Evolutionary conservation across 371 early-diverging fungal genomes (phyloP), one percentile per base, ranked within the genome.

Genomic region (Circinella umbellata): DNA sequence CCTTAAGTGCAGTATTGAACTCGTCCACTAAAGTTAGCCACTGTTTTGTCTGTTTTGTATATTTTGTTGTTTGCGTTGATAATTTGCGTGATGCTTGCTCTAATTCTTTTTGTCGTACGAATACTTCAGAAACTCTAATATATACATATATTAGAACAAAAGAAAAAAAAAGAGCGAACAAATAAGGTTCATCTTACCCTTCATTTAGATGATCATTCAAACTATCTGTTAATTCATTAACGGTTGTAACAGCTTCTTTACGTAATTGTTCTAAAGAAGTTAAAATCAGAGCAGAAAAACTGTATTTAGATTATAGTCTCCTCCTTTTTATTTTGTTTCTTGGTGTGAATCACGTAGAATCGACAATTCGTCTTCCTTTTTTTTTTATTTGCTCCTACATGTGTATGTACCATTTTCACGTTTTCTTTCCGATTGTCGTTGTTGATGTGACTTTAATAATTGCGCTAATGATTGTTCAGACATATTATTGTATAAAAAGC

Each of bases 1-100:
- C 93, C 80, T 92, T 90, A 37, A 90, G 72, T 27, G 90, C 86
- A 1, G 80, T 72, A 63, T 89, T 89, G 71, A 90, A 86, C 64
- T 85, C 80, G 36, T 84, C 83, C 7, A 90, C 82, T 20, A 89
- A 77, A 5, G 78, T 71, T 4, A 90, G 73, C 90, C 91, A 92
- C 69, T 89, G 87, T 39, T 84, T 76, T 15, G 90, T 88, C 61
- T 90, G 89, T 53, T 81, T 81, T 9, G 83, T 72, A 64, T 88
- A 87, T 51, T 78, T 76, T 10, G 80, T 68, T 0, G 87, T 80
- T 59, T 86, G 83, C 3, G 76, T 55, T 15, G 85, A 79, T 1
- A 92, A 79, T 38, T 70, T 76, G 54, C 84, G 78, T 17, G 88
- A 75, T 59, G 88, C 87, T 37, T 81, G 74, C 69, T 92, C 90